Base-by-base conservation (phyloP, 2,329 filamentous ascomycete genomes). In the Microdochium trichocladiopsis region DNA sequence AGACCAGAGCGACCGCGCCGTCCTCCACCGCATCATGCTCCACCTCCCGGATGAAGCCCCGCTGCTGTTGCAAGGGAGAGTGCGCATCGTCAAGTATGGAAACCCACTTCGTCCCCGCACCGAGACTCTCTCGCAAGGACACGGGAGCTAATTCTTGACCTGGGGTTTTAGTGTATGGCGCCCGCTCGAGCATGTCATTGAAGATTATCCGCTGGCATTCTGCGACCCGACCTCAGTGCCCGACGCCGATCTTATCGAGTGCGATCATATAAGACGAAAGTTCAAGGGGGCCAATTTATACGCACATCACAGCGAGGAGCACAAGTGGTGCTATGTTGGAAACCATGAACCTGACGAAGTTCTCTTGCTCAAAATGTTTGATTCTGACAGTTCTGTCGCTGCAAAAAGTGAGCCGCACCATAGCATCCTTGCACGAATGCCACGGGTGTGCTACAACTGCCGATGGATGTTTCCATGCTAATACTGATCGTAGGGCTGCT, bases 1-100 rank as follows among this genome's bases (percentile, higher is more conserved):
- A 50, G 48, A 50, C 48, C 48, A 50, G 48, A 50, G 48, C 31
- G 48, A 50, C 31, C 48, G 48, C 22, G 48, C 48, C 5, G 48
- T 50, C 14, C 33, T 50, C 14, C 48, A 50, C 31, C 48, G 48
- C 25, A 50, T 50, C 33, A n/a, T 33, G 21, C 31, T 50, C 12
- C 48, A 50, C 16, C 48, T 50, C 25, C 25, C 25, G 16, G 31
- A 36, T 5, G 48, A 50, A 16, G 31, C 31, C 25, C 25, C 48
- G 31, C 6, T 6, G 14, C 31, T 50, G 8, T 22, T 50, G n/a
- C 48, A 50, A 21, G 48, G 48, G 37, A 50, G 48, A 37, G 48
- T 50, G 25, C 48, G 48, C 22, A 36, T 50, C 16, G 31, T 50
- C 48, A 50, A 50, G 48, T 50, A 36, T n/a, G 22, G 16, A 22